Evolutionary conservation across 1,139 yeast species (phyloP).

Genomic region (Yarrowia galli): DNA sequence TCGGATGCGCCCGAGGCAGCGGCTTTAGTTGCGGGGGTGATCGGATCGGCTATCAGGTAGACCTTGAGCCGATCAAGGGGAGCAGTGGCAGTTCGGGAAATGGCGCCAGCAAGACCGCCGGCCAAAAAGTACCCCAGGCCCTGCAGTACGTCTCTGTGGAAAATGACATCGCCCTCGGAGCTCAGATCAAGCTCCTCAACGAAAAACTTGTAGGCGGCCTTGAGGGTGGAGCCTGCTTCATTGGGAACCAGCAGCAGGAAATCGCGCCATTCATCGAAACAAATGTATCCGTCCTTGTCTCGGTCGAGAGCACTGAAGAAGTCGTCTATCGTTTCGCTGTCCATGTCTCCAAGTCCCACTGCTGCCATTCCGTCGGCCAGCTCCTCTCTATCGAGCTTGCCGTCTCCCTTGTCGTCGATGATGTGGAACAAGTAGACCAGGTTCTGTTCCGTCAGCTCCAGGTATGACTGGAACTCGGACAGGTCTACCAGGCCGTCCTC

Average conservation of each 20-base stretch:
- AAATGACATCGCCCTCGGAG: constrained; percentile 90
- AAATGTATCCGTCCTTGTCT: constrained; percentile 71
- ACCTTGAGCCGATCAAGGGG: constrained; percentile 96
- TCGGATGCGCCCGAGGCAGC: constrained; percentile 44
- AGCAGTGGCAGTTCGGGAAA: constrained; percentile 96
- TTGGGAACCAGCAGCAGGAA: constrained; percentile 84
- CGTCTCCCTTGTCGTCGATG: constrained; percentile 80
- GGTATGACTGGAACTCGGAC: constrained; percentile 67
- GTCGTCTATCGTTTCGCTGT: constrained; percentile 61
- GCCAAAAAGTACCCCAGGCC: constrained; percentile 92
- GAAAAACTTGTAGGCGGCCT: constrained; percentile 82
- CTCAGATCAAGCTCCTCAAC: constrained; percentile 82
- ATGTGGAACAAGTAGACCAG: constrained; percentile 71
- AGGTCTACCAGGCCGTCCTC: constrained; percentile 65
- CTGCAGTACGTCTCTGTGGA: constrained; percentile 76
- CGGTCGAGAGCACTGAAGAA: constrained; percentile 68
- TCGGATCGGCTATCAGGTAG: constrained; percentile 90
- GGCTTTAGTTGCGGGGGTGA: constrained; percentile 51
- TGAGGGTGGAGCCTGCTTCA: constrained; percentile 63
- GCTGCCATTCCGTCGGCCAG: constrained; percentile 67
- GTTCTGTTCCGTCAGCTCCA: constrained; percentile 69
- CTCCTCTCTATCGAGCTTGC: constrained; percentile 70
- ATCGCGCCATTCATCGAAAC: constrained; percentile 86
- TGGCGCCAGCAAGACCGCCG: constrained; percentile 95
- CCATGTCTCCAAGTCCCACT: constrained; percentile 61